Percentiles rank a stretch among this genome's conserved stretches.
These are phyloP conservation scores for Citrullus mucosospermus DNA, from an alignment of 306 rosid species.

Conservation along the genomic window DNA sequence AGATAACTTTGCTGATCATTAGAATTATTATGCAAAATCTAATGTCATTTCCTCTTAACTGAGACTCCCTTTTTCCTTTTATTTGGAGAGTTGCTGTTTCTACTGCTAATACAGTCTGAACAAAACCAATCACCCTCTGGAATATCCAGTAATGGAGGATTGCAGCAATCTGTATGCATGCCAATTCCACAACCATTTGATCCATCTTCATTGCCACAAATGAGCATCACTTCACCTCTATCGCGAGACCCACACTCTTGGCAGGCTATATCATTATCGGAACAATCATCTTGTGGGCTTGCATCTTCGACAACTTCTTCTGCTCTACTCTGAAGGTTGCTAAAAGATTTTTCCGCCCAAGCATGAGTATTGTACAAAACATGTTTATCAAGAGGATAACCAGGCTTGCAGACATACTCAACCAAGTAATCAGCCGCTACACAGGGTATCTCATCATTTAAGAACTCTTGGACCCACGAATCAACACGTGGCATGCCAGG, in stretches of 20 bases:
- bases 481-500: conserved; percentile 81
- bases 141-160: conserved; percentile 55
- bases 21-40: background rate
- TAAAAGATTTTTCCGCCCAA: conserved; percentile 68
- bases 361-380: conserved; percentile 48
- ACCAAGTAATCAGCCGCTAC: conserved; percentile 84
- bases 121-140: conserved; percentile 92
- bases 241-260: conserved; percentile 51
- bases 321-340: conserved; percentile 35
- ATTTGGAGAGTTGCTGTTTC: conserved; percentile 19
- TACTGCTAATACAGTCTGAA: conserved; percentile 34
- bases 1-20: background rate
- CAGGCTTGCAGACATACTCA: conserved; percentile 83
- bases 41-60: conserved; percentile 19
- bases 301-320: conserved; percentile 40
- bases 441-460: conserved; percentile 78
- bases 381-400: conserved; percentile 65
- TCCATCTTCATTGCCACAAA: conserved; percentile 78
- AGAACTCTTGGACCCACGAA: conserved; percentile 80
- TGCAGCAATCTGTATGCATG: conserved; percentile 72
- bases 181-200: conserved; percentile 74
- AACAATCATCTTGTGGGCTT: conserved; percentile 14
- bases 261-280: conserved; percentile 36
- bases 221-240: conserved; percentile 80
- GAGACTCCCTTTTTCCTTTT: conserved; percentile 39